Evolutionary conservation across 2,329 filamentous ascomycete species (phyloP).

Genomic region (Trichoderma sp.): DNA sequence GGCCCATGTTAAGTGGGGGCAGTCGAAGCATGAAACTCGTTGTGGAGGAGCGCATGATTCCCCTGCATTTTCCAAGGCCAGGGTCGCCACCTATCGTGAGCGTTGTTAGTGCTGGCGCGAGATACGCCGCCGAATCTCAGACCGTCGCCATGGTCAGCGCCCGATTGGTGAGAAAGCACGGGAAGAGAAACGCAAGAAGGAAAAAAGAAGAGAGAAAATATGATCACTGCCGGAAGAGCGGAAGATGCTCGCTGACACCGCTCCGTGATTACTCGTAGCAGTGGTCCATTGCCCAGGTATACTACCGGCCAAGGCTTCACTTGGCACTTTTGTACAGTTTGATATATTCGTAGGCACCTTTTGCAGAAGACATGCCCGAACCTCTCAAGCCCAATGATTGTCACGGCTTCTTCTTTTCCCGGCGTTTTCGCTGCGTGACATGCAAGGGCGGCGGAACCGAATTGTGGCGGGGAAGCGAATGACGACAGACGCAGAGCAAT

Average conservation of each 20-base stretch:
- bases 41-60: slow-evolving; percentile 15
- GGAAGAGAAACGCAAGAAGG: neutral
- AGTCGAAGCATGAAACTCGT: slow-evolving; percentile 17
- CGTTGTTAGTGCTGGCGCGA: slow-evolving; percentile 13
- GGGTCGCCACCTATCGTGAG: slow-evolving; percentile 1
- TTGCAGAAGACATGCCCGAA: neutral
- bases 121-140: slow-evolving; percentile 21
- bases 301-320: neutral
- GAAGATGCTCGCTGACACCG: neutral
- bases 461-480: slow-evolving; percentile 5
- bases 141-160: slow-evolving; percentile 1
- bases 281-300: neutral
- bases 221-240: neutral
- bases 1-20: slow-evolving; percentile 10
- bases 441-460: neutral
- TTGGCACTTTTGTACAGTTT: neutral
- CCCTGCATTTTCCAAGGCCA: slow-evolving; percentile 15
- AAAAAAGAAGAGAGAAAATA: neutral
- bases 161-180: neutral
- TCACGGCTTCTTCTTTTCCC: neutral
- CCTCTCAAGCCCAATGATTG: neutral
- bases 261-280: neutral
- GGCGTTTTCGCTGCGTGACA: neutral
- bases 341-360: too few species aligned
- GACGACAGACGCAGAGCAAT: neutral